Evolutionary conservation across 106 monocot species (phyloP).

Genomic region (Dendrobium nobile): DNA sequence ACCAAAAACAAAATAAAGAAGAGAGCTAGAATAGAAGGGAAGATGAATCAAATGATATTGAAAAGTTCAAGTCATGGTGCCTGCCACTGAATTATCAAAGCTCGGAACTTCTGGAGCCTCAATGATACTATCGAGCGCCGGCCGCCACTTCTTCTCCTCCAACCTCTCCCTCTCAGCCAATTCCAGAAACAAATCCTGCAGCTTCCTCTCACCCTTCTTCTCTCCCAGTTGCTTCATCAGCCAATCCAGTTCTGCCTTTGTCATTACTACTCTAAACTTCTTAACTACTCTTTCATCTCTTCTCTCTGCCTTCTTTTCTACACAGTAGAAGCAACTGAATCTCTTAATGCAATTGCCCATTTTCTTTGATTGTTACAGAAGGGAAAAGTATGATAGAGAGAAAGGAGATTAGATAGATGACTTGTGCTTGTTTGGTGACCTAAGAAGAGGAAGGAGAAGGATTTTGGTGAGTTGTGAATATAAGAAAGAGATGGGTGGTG

Average conservation of each 20-base stretch:
- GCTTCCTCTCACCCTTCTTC: background rate
- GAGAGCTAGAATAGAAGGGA: background rate
- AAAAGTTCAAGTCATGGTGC: background rate
- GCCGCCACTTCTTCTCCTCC: background rate
- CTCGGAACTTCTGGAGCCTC: background rate
- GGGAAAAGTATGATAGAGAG: background rate
- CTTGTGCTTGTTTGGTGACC: background rate
- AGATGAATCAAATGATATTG: background rate
- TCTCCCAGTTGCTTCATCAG: slow-evolving; percentile 10
- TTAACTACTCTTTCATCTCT: background rate
- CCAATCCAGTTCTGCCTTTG: slow-evolving; percentile 5
- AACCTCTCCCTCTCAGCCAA: background rate
- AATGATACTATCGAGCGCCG: slow-evolving; percentile 1
- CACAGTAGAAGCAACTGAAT: background rate
- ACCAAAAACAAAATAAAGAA: no score
- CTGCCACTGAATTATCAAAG: background rate
- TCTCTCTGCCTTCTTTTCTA: background rate
- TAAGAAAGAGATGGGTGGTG: background rate
- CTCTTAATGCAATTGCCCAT: slow-evolving; percentile 31
- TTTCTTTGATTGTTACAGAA: background rate
- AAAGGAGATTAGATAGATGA: no score
- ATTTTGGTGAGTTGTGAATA: background rate
- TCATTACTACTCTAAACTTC: slow-evolving; percentile 5
- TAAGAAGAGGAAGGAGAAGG: background rate
- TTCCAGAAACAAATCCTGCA: slow-evolving; percentile 7